Base-by-base conservation (phyloP, 352 stramenopile species). In the Phytophthora colocasiae region DNA sequence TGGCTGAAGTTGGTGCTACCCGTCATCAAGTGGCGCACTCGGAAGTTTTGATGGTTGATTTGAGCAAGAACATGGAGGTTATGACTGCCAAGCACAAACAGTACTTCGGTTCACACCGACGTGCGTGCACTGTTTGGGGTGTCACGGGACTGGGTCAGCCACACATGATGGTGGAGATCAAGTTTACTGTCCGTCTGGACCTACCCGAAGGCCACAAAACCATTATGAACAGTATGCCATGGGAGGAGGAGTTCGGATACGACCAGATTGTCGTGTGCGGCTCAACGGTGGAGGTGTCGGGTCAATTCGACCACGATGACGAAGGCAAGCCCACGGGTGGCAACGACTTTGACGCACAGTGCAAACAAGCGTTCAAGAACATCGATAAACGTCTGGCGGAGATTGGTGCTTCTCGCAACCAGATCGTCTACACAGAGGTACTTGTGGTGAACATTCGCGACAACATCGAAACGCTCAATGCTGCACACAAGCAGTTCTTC, bases 401-500 rank as follows among this genome's bases (percentile, higher is more conserved):
- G 8, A 53, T 53, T n/a, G 46, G 46, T 11, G 29, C 46, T 14
- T 29, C 29, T n/a, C 29, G 46, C 27, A 41, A 40, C 46, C 46
- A 53, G 27, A 40, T 53, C 46, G 29, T 53, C 15, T 36, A 53
- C 29, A 53, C 46, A 27, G 46, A 41, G 27, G 46, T 53, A 29
- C 17, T 53, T 9, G 22, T 53, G 22, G 46, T 53, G 15, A 53
- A 53, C 29, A 53, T 53, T 5, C 29, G 29, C n/a, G 46, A 53
- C 46, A 53, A 53, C 46, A 53, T 41, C 26, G 46, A 53, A 0
- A 53, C 41, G 29, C 10, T 53, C 17, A 41, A 53, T 10, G 27
- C 29, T 17, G 46, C 46, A 17, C 46, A 53, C 46, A 53, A 53
- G 9, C 36, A 53, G 27, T 53, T 53, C 46, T 53, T 53, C 46